Evolutionary conservation across 1,284 basidiomycete species (phyloP).

Genomic region (Tylopilus sp.): DNA sequence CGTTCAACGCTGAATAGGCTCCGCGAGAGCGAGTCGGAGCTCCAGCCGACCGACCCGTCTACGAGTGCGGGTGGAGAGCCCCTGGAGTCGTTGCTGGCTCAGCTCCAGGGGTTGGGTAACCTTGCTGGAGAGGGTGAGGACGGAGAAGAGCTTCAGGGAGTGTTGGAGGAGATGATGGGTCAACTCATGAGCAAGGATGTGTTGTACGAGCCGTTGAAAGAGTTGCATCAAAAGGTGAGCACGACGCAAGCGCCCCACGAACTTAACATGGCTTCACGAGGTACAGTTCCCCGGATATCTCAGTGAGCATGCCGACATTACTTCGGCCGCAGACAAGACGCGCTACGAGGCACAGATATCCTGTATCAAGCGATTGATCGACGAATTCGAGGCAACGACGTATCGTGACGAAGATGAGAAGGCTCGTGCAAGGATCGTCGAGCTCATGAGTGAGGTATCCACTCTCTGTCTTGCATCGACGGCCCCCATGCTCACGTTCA

Average conservation of each 20-base stretch:
- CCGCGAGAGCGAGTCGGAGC: slow-evolving; percentile 64
- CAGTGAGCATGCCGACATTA: slow-evolving; percentile 43
- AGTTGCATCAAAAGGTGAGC: slow-evolving; percentile 76
- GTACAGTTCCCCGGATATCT: slow-evolving; percentile 74
- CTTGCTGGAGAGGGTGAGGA: slow-evolving; percentile 34
- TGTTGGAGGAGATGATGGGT: slow-evolving; percentile 82
- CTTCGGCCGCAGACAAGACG: slow-evolving; percentile 59
- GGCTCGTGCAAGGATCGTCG: slow-evolving; percentile 53
- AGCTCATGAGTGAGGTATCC: slow-evolving; percentile 75
- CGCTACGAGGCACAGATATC: slow-evolving; percentile 69
- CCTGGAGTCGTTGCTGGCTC: slow-evolving; percentile 49
- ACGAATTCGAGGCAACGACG: slow-evolving; percentile 64
- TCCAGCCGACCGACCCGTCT: slow-evolving; percentile 32
- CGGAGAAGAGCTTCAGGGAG: slow-evolving; percentile 34
- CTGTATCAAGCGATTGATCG: slow-evolving; percentile 67
- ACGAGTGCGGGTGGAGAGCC: slow-evolving; percentile 30
- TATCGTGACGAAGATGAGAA: slow-evolving; percentile 64
- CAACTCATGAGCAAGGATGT: slow-evolving; percentile 94
- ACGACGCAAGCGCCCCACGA: background rate
- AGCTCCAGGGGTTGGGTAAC: slow-evolving; percentile 37
- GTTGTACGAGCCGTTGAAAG: slow-evolving; percentile 91
- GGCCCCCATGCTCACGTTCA: background rate
- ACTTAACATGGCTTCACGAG: background rate
- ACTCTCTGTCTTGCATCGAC: background rate
- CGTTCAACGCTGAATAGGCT: slow-evolving; percentile 73